phyloP scores from a whole-genome alignment of 495 filamentous ascomycete genomes.

The Aspergillus incahuasiensis region DNA sequence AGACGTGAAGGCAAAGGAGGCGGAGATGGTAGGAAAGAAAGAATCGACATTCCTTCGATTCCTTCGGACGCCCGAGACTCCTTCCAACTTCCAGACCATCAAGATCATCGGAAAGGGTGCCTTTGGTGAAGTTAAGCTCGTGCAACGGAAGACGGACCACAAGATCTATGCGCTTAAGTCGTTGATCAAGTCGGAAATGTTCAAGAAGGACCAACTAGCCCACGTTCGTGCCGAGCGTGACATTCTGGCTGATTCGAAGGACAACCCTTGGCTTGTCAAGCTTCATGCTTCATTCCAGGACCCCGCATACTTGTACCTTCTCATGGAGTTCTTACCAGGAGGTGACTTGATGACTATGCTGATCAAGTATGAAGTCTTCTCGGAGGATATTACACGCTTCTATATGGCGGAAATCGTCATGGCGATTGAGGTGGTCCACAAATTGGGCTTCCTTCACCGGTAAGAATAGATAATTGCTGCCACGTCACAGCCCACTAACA shows the following conservation, averaged over 20 bases:
- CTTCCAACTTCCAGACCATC: slow-evolving; percentile 88
- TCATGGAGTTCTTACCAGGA: slow-evolving; percentile 98
- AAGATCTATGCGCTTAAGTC: slow-evolving; percentile 99
- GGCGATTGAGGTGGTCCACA: slow-evolving; percentile 97
- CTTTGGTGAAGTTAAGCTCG: slow-evolving; percentile 95
- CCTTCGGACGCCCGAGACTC: slow-evolving; percentile 84
- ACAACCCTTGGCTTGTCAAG: slow-evolving; percentile 99
- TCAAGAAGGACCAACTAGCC: slow-evolving; percentile 98
- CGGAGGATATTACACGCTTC: slow-evolving; percentile 96
- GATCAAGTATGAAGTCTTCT: slow-evolving; percentile 99
- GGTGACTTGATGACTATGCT: slow-evolving; percentile 99
- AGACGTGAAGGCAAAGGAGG: slow-evolving; percentile 71
- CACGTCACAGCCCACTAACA: not conserved
- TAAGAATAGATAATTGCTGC: slow-evolving; percentile 38
- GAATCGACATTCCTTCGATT: slow-evolving; percentile 93
- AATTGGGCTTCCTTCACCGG: slow-evolving; percentile 98
- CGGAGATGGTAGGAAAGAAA: slow-evolving; percentile 69
- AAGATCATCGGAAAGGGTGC: slow-evolving; percentile 99
- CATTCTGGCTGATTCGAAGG: slow-evolving; percentile 89
- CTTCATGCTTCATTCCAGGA: slow-evolving; percentile 98
- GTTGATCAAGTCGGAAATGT: slow-evolving; percentile 97
- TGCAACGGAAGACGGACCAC: slow-evolving; percentile 91
- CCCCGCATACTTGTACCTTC: slow-evolving; percentile 88
- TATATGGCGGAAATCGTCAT: slow-evolving; percentile 98
- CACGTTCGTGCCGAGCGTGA: slow-evolving; percentile 97